These are phyloP conservation scores for Cinchona pubescens DNA, from an alignment of 257 asterid species.

Conservation along the genomic window DNA sequence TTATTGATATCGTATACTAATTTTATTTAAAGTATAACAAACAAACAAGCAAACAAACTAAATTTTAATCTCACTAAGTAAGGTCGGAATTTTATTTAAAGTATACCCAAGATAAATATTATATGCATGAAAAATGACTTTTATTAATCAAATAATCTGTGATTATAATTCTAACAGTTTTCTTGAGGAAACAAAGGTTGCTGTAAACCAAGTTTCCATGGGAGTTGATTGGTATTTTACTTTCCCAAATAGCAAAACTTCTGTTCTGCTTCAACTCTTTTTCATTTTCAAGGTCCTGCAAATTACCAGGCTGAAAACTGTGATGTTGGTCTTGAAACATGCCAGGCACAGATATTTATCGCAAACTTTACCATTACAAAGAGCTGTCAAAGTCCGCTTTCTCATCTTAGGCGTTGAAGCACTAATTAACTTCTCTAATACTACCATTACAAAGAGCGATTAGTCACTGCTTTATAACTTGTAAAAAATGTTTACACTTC, in stretches of 20 bases:
- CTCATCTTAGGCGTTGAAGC: conserved; percentile 73
- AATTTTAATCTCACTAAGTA: too few species aligned
- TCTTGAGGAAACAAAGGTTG: background rate
- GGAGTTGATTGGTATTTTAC: too few species aligned
- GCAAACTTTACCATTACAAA: conserved; percentile 65
- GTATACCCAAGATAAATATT: too few species aligned
- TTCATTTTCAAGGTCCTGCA: conserved; percentile 59
- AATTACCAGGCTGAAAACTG: conserved; percentile 79
- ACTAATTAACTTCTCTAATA: conserved; percentile 78
- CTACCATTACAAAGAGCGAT: conserved; percentile 88
- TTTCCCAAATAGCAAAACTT: background rate
- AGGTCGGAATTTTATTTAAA: too few species aligned
- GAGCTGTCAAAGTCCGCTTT: conserved; percentile 59
- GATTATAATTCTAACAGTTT: too few species aligned
- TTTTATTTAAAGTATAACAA: too few species aligned
- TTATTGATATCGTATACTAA: too few species aligned
- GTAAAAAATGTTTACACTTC: background rate
- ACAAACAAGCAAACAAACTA: too few species aligned
- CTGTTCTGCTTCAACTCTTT: background rate
- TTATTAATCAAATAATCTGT: too few species aligned
- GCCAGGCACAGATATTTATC: conserved; percentile 70
- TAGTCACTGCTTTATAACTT: conserved; percentile 9
- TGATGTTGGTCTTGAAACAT: conserved; percentile 69
- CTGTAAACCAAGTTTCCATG: background rate
- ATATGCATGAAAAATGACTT: too few species aligned